Percentiles rank a stretch among this genome's conserved stretches.
phyloP scores from a whole-genome alignment of 805 yeast genomes.

The Lachancea meyersii region DNA sequence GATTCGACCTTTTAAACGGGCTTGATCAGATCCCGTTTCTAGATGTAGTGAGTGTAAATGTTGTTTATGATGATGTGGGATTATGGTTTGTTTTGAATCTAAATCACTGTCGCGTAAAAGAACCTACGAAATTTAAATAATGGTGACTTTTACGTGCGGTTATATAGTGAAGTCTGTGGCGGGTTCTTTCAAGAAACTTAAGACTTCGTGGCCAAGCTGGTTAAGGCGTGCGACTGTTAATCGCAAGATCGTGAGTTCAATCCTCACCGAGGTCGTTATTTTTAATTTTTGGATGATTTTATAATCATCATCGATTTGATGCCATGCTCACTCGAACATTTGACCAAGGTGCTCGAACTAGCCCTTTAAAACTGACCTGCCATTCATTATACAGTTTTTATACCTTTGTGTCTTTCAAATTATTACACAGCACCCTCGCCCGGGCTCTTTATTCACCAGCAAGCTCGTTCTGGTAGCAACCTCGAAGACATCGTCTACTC shows the following conservation, averaged over 20 bases:
- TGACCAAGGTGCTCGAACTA: no score
- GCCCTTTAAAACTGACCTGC: background rate
- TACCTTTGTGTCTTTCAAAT: constrained; percentile 10
- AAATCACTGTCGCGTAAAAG: background rate
- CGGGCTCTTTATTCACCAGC: constrained; percentile 44
- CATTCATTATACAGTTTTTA: background rate
- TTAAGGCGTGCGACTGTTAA: constrained; percentile 59
- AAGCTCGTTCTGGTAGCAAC: constrained; percentile 81
- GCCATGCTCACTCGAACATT: no score
- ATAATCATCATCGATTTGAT: background rate
- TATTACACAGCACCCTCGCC: constrained; percentile 34
- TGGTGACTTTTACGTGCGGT: no score
- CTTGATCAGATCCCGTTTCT: no score
- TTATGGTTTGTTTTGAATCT: background rate
- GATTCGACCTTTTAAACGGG: no score
- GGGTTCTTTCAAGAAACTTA: background rate
- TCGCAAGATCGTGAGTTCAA: constrained; percentile 60
- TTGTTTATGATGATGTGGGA: no score
- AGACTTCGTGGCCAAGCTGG: constrained; percentile 37
- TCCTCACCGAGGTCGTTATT: constrained; percentile 49
- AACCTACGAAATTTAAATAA: no score
- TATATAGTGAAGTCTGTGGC: background rate
- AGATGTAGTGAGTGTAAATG: no score
- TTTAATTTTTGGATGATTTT: no score
- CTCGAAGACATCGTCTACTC: constrained; percentile 91